Evolutionary conservation across 1,139 yeast species (phyloP), one percentile per base, ranked within the genome.

Genomic region (Pichia sp.): DNA sequence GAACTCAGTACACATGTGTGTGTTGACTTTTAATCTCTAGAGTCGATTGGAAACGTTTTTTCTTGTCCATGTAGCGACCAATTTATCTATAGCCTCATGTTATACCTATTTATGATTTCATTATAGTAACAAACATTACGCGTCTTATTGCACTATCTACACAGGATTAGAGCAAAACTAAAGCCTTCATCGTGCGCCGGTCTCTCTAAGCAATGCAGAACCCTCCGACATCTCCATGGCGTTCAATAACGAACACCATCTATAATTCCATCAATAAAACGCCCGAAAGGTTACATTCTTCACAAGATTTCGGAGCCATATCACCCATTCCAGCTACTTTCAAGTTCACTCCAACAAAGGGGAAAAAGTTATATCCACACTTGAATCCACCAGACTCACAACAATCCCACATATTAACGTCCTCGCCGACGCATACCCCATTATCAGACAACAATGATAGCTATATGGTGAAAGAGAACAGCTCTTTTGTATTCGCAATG

Each of bases 281-380:
- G 14, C 33, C 33, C 6, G 33, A 30, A 13, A 30, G 19, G n/a
- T n/a, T n/a, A n/a, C n/a, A n/a, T n/a, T 12, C 11, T 18, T 15
- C 3, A 11, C 10, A 24, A 10, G 4, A 6, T 10, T 22, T 18
- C 3, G 5, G 23, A 13, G 18, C 19, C 18, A 5, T 9, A 8
- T 25, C 27, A 27, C 55, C 56, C 4, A 39, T 53, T 7, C 48
- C 53, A 3, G 33, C 40, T 21, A 39, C 49, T 11, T 54, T 54
- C 35, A 45, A 40, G 21, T 54, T 52, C 39, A 53, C 58, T 2
- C 58, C 58, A 2, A 47, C 57, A 7, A 41, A 50, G 26, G 53
- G 53, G 3, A 44, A 43, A 25, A 44, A 44, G 25, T 30, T 53
- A 6, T 53, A 53, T 29, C 58, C 57, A 6, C 32, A 32, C n/a